Conservation (phyloP, 495 filamentous ascomycete species). For the Glutinoglossum americanum region DNA sequence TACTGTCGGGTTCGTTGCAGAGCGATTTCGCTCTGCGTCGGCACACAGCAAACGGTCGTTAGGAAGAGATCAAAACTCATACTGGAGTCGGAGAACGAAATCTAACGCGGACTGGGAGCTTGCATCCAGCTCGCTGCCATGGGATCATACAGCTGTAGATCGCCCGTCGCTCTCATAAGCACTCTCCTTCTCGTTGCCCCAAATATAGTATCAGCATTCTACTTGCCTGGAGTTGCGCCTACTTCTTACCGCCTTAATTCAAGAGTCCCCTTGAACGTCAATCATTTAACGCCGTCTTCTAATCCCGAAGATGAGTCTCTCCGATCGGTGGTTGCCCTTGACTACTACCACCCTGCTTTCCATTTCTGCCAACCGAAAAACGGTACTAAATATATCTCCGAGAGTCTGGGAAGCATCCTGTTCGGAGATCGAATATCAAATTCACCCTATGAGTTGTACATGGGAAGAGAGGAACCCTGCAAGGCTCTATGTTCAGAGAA, state of each 20-base stretch:
- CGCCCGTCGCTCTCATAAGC: neutral
- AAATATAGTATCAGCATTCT: neutral
- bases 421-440: conserved; percentile 92
- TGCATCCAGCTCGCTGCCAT: neutral
- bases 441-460: conserved; percentile 71
- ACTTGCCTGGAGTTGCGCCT: conserved; percentile 81
- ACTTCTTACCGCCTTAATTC: conserved; percentile 61
- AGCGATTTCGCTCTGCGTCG: neutral
- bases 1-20: neutral
- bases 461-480: conserved; percentile 69
- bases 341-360: conserved; percentile 81
- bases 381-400: conserved; percentile 51
- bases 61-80: no score
- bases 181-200: neutral
- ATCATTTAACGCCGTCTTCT: conserved; percentile 71
- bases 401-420: conserved; percentile 85
- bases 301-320: conserved; percentile 51
- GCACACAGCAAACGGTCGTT: neutral
- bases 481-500: conserved; percentile 47
- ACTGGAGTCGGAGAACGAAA: neutral
- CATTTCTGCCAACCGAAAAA: conserved; percentile 64
- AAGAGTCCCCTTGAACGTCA: conserved; percentile 74
- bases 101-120: neutral
- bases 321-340: conserved; percentile 78
- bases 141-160: neutral